Percentiles rank a stretch among this genome's conserved stretches.
Conservation (phyloP, 176 grass and related monocot species). For the Carex myosuroides region DNA sequence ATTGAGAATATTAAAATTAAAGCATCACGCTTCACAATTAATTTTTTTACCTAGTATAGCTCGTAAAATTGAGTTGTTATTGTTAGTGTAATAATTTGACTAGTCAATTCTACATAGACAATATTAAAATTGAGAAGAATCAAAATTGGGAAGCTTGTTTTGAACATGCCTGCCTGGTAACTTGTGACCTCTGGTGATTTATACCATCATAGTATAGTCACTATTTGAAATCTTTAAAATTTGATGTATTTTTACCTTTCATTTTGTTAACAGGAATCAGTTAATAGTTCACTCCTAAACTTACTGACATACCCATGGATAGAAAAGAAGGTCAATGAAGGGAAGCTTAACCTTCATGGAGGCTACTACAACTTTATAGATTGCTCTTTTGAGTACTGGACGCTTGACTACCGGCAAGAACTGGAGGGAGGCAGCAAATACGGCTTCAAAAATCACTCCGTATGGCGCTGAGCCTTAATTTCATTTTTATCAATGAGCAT, state of each 20-base stretch:
- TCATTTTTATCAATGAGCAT: not conserved
- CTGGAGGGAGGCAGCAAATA: conserved; percentile 93
- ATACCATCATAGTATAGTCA: not conserved
- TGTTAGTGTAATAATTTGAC: not conserved
- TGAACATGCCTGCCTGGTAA: not conserved
- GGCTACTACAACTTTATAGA: conserved; percentile 84
- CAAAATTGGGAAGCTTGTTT: not conserved
- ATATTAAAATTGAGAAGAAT: not conserved
- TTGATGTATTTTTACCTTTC: conserved; percentile 20
- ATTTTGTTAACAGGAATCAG: conserved; percentile 57
- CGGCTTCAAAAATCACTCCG: conserved; percentile 69
- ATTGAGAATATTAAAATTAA: too few relatives aligned
- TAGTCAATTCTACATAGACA: not conserved
- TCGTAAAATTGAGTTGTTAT: not conserved
- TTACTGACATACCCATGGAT: conserved; percentile 96
- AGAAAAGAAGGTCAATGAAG: conserved; percentile 76
- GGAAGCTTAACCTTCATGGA: conserved; percentile 62
- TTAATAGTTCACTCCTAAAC: conserved; percentile 86
- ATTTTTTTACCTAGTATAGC: not conserved
- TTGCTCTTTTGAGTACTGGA: conserved; percentile 96
- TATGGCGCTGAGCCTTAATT: conserved; percentile 46
- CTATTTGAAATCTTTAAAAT: not conserved
- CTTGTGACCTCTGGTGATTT: not conserved
- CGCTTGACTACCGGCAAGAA: conserved; percentile 59
- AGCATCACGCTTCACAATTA: not conserved